Evolutionary conservation across 495 filamentous ascomycete species (phyloP).

Genomic region (Aspergillus sparsus): DNA sequence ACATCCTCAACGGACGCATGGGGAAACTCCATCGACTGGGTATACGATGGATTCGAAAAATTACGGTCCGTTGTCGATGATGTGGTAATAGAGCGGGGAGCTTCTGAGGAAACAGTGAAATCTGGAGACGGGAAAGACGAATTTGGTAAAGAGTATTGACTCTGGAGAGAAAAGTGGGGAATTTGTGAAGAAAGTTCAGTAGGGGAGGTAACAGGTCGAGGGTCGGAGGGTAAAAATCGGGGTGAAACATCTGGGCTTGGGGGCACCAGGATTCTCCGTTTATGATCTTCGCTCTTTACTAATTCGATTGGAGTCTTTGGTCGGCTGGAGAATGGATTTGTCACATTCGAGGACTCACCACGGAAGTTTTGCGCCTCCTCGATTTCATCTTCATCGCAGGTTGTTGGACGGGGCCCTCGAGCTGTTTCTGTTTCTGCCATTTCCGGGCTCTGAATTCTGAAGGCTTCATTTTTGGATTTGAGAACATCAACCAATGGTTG

Average conservation of each 20-base stretch:
- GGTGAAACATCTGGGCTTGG: conserved; percentile 48
- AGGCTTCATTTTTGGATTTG: conserved; percentile 3
- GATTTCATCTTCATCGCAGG: conserved; percentile 4
- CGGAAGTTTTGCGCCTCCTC: conserved; percentile 6
- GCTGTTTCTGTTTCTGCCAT: conserved; percentile 21
- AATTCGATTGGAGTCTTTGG: conserved; percentile 34
- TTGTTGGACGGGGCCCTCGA: not conserved
- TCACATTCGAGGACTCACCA: conserved; percentile 22
- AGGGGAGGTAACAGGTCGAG: conserved; percentile 52
- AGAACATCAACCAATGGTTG: conserved; percentile 34
- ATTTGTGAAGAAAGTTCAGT: conserved; percentile 53
- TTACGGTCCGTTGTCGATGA: conserved; percentile 47
- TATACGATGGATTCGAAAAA: conserved; percentile 47
- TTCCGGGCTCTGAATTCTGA: conserved; percentile 46
- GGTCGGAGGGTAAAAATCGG: conserved; percentile 44
- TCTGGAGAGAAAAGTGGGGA: conserved; percentile 49
- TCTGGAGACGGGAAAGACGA: conserved; percentile 54
- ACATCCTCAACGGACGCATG: conserved; percentile 83
- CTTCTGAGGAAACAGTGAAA: conserved; percentile 52
- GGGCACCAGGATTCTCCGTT: conserved; percentile 26
- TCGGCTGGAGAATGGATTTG: conserved; percentile 28
- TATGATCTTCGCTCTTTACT: conserved; percentile 35
- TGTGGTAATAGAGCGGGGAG: conserved; percentile 58
- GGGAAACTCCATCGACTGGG: conserved; percentile 62
- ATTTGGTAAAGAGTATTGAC: conserved; percentile 42